Conservation (phyloP, 2,329 filamentous ascomycete species). For the Waltergamsia citrina region DNA sequence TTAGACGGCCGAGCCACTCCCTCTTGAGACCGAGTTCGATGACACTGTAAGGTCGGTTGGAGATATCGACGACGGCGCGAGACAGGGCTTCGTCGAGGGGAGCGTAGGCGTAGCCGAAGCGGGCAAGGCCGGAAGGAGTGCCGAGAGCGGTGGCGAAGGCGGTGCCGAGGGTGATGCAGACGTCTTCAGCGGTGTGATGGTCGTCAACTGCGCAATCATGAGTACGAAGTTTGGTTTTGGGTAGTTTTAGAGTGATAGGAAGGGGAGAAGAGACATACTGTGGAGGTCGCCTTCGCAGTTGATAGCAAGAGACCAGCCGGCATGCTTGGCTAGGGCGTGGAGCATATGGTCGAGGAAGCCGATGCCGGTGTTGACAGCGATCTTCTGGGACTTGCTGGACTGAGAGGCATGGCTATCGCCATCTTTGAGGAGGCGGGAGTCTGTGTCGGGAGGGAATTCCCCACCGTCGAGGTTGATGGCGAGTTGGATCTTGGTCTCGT, state of each 20-base stretch:
- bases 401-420: constrained; percentile 73
- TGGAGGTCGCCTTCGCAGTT: constrained; percentile 82
- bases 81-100: constrained; percentile 94
- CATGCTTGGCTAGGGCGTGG: constrained; percentile 91
- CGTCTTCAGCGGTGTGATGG: constrained; percentile 96
- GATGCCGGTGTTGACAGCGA: constrained; percentile 85
- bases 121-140: constrained; percentile 68
- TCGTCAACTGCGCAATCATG: constrained; percentile 73
- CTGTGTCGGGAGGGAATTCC: constrained; percentile 56
- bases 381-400: constrained; percentile 73
- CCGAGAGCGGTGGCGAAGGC: constrained; percentile 78
- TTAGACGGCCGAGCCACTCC: constrained; percentile 89
- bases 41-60: constrained; percentile 80
- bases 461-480: constrained; percentile 92
- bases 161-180: constrained; percentile 79
- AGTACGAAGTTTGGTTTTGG: not conserved
- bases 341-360: constrained; percentile 99
- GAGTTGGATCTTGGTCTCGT: constrained; percentile 95
- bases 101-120: constrained; percentile 86
- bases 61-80: constrained; percentile 88
- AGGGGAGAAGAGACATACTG: constrained; percentile 45
- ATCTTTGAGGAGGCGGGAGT: constrained; percentile 40
- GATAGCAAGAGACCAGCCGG: constrained; percentile 83
- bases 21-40: constrained; percentile 76
- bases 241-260: not conserved